Conservation (phyloP, 192 early-diverging fungal species). For the Polychytrium aggregatum region DNA sequence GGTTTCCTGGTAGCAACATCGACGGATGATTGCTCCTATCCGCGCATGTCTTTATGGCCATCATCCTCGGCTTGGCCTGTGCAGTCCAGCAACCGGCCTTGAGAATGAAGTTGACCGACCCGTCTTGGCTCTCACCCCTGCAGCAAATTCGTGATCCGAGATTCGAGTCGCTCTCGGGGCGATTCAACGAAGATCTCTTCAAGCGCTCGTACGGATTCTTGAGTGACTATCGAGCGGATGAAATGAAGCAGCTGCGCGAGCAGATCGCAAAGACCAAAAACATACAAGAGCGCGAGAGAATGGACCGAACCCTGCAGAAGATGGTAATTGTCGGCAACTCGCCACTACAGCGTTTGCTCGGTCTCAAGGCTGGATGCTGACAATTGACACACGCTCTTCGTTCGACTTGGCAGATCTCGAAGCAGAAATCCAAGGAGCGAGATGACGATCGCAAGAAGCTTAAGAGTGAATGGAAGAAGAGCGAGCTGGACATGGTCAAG, state of each 20-base stretch:
- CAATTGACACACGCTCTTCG: neutral
- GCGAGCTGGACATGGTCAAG: constrained; percentile 64
- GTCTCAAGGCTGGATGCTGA: too few relatives aligned
- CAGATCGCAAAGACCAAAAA: constrained; percentile 59
- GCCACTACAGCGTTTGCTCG: too few relatives aligned
- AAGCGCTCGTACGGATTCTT: constrained; percentile 87
- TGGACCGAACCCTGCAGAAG: constrained; percentile 47
- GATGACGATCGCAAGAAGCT: constrained; percentile 49
- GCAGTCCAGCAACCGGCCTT: neutral
- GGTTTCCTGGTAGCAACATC: too few relatives aligned
- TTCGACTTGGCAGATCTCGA: constrained; percentile 11
- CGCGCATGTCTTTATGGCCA: too few relatives aligned
- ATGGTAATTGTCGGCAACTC: constrained; percentile 42
- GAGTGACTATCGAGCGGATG: constrained; percentile 61
- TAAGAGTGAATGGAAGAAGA: constrained; percentile 66
- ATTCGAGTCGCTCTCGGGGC: constrained; percentile 81
- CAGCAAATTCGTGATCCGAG: constrained; percentile 73
- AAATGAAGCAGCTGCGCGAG: constrained; percentile 57
- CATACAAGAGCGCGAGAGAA: constrained; percentile 37
- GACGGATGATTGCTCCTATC: too few relatives aligned
- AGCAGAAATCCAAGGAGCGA: constrained; percentile 10
- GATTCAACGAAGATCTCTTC: constrained; percentile 85
- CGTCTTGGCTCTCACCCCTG: neutral
- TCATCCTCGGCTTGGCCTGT: too few relatives aligned
- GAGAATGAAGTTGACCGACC: too few relatives aligned